These are phyloP conservation scores for Ogataea allantospora DNA, from an alignment of 805 yeast genomes.

Conservation along the genomic window DNA sequence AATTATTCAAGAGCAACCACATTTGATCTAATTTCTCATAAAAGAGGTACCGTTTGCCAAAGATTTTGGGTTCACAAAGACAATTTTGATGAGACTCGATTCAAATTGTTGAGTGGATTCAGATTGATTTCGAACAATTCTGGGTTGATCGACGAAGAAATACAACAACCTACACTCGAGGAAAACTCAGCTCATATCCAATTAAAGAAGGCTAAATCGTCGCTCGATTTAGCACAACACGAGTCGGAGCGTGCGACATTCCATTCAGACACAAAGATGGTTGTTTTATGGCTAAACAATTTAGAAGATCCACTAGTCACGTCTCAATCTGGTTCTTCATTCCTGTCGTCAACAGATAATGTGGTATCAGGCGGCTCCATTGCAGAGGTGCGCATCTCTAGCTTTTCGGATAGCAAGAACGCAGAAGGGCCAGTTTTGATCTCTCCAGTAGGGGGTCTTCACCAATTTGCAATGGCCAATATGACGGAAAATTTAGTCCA, in stretches of 20 bases:
- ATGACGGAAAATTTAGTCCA: constrained; percentile 23
- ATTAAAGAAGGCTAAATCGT: constrained; percentile 16
- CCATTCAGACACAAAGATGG: constrained; percentile 29
- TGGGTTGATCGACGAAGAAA: constrained; percentile 24
- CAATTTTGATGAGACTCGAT: constrained; percentile 52
- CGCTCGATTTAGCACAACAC: constrained; percentile 7
- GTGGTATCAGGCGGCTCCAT: constrained; percentile 17
- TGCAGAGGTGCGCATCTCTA: constrained; percentile 13
- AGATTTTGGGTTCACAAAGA: constrained; percentile 60
- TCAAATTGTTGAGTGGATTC: constrained; percentile 45
- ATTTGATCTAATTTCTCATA: constrained; percentile 37
- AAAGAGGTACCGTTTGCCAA: constrained; percentile 37
- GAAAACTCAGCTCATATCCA: constrained; percentile 6
- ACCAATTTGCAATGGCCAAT: constrained; percentile 37
- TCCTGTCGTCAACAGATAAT: constrained; percentile 15
- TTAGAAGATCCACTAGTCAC: constrained; percentile 25
- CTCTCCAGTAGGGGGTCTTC: constrained; percentile 42
- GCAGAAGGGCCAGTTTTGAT: constrained; percentile 31
- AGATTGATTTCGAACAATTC: constrained; percentile 36
- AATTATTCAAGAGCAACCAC: constrained; percentile 28
- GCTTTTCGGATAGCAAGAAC: neutral
- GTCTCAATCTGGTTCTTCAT: constrained; percentile 21
- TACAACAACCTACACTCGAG: constrained; percentile 7
- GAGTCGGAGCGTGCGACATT: constrained; percentile 18
- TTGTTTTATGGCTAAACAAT: constrained; percentile 32